phyloP scores from a whole-genome alignment of 768 basidiomycete species.

The Filobasidium floriforme region DNA sequence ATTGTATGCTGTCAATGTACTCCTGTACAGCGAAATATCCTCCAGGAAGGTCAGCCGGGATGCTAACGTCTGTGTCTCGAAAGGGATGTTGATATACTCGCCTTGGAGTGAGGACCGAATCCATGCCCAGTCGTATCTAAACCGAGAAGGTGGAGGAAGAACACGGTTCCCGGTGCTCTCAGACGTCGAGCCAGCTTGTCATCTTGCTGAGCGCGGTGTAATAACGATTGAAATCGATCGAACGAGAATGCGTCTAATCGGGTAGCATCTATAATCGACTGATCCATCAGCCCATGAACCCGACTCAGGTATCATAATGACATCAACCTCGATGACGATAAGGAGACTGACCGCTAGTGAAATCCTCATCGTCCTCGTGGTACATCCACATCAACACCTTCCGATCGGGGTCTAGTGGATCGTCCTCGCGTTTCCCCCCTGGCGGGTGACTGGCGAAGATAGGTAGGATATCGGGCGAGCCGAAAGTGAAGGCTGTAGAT shows the following conservation, averaged over 20 bases:
- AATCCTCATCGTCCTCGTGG: constrained; percentile 70
- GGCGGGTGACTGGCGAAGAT: constrained; percentile 73
- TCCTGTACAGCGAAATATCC: constrained; percentile 56
- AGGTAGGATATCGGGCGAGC: constrained; percentile 78
- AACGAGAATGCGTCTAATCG: constrained; percentile 71
- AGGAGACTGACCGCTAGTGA: constrained; percentile 69
- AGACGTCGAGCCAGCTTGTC: constrained; percentile 52
- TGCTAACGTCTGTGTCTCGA: too few relatives aligned
- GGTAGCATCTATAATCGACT: constrained; percentile 56
- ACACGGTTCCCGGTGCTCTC: constrained; percentile 57
- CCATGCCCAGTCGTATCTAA: constrained; percentile 81
- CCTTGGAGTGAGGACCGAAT: constrained; percentile 71
- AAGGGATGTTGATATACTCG: constrained; percentile 34
- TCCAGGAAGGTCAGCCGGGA: too few relatives aligned
- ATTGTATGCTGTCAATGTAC: constrained; percentile 75
- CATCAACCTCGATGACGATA: too few relatives aligned
- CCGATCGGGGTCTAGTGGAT: constrained; percentile 27
- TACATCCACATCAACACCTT: constrained; percentile 72
- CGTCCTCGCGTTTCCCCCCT: constrained; percentile 14
- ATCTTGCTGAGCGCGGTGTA: constrained; percentile 60
- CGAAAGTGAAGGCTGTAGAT: constrained; percentile 68
- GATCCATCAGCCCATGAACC: not conserved
- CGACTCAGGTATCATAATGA: too few relatives aligned
- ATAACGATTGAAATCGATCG: constrained; percentile 57
- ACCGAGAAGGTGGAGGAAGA: constrained; percentile 77